phyloP scores from a whole-genome alignment of 2,329 filamentous ascomycete species.

The Cladosporium austrohemisphaericum region DNA sequence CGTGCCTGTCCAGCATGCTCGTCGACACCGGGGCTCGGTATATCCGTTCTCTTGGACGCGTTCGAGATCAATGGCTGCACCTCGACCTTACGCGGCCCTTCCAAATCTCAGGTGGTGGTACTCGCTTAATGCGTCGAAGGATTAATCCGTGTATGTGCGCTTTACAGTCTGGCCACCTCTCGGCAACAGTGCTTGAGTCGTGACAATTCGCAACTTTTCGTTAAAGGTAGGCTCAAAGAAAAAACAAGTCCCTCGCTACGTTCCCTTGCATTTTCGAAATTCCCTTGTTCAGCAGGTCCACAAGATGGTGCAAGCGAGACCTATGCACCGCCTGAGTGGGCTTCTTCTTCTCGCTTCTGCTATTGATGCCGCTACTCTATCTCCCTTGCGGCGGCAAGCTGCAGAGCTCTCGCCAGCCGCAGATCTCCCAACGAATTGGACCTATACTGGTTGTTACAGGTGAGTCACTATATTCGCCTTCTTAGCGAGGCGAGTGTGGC shows the following conservation, averaged over 20 bases:
- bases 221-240: background rate
- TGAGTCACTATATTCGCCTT: constrained; percentile 8
- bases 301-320: constrained; percentile 1
- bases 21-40: background rate
- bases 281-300: background rate
- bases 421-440: constrained; percentile 21
- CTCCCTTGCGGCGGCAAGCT: constrained; percentile 5
- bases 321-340: background rate
- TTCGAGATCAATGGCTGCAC: background rate
- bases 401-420: background rate
- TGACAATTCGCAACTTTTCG: background rate
- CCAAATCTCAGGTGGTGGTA: no score
- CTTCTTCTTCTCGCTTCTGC: background rate
- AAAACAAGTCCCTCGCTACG: background rate
- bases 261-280: background rate
- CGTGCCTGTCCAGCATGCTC: background rate
- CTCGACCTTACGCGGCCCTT: background rate
- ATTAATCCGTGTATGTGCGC: no score
- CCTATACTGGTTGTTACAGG: constrained; percentile 25
- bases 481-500: background rate
- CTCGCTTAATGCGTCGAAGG: background rate
- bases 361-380: background rate
- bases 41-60: background rate
- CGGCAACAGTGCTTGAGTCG: background rate
- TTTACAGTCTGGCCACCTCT: background rate